phyloP scores from a whole-genome alignment of 1,284 basidiomycete species.

The Tylopilus orsonianus region DNA sequence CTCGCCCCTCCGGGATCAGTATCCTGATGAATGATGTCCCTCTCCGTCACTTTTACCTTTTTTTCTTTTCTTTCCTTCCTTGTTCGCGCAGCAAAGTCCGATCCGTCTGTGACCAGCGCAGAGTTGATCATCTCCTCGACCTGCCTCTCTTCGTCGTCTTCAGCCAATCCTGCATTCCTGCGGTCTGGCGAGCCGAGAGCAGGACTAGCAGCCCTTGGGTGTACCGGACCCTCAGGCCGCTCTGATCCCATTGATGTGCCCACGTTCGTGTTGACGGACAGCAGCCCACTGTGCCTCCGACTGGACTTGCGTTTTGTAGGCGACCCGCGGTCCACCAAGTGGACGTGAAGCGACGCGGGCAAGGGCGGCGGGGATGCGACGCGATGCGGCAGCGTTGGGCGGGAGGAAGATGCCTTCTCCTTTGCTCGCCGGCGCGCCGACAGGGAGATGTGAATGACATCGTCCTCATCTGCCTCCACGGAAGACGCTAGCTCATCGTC shows the following conservation, averaged over 20 bases:
- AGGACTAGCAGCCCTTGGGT: conserved; percentile 58
- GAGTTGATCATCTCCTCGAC: conserved; percentile 26
- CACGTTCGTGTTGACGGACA: conserved; percentile 38
- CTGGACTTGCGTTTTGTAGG: conserved; percentile 50
- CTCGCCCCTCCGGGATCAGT: conserved; percentile 30
- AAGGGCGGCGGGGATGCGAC: conserved; percentile 33
- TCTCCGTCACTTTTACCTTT: conserved; percentile 38
- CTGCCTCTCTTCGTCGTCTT: conserved; percentile 54
- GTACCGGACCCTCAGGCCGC: conserved; percentile 35
- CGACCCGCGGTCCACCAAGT: conserved; percentile 32
- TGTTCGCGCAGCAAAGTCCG: conserved; percentile 25
- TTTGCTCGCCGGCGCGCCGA: conserved; percentile 39
- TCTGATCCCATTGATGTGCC: conserved; percentile 26
- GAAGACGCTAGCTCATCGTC: conserved; percentile 57
- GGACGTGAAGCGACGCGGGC: conserved; percentile 31
- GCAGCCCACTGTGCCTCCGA: conserved; percentile 66
- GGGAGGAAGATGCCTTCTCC: conserved; percentile 40
- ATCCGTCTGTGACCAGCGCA: conserved; percentile 17
- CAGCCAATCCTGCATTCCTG: conserved; percentile 51
- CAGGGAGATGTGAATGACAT: conserved; percentile 36
- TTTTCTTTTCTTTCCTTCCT: conserved; percentile 42
- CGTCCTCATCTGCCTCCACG: conserved; percentile 43
- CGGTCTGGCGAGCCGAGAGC: conserved; percentile 65
- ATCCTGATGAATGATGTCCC: conserved; percentile 32
- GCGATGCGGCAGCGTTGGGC: conserved; percentile 46